Percentiles rank a stretch among this genome's conserved stretches.
phyloP scores from a whole-genome alignment of 495 filamentous ascomycete genomes.

The Xylaria nigripes region DNA sequence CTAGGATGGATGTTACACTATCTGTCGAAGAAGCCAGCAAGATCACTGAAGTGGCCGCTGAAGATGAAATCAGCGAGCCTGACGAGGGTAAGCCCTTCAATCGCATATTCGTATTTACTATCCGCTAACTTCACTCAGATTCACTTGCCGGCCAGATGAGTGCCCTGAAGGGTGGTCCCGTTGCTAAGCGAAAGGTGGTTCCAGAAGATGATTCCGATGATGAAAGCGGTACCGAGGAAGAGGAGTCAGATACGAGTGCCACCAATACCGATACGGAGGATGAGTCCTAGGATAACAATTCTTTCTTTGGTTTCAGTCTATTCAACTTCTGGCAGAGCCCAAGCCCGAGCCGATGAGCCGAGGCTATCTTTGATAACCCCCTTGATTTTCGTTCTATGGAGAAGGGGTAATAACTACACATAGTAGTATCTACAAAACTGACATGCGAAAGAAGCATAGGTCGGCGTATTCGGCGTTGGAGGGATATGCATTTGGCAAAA shows the following conservation, averaged over 20 bases:
- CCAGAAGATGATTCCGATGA: conserved; percentile 56
- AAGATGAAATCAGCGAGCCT: conserved; percentile 94
- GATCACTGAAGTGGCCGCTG: conserved; percentile 66
- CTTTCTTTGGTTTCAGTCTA: background rate
- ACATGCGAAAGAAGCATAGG: conserved; percentile 1
- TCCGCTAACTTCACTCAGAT: conserved; percentile 49
- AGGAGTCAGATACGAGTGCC: conserved; percentile 66
- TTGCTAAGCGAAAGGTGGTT: conserved; percentile 42
- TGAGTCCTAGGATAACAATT: conserved; percentile 34
- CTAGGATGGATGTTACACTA: conserved; percentile 77
- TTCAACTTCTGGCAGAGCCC: background rate
- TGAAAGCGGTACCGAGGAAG: conserved; percentile 85
- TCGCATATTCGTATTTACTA: background rate
- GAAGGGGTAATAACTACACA: background rate
- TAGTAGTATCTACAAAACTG: conserved; percentile 3
- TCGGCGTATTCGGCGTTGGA: background rate
- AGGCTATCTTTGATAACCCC: background rate
- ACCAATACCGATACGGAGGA: conserved; percentile 75
- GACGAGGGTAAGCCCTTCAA: conserved; percentile 71
- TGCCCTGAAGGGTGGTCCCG: conserved; percentile 64
- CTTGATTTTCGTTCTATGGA: background rate
- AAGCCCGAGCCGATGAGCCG: background rate
- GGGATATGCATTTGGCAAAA: background rate
- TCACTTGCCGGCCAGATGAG: conserved; percentile 94
- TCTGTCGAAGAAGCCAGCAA: conserved; percentile 85